phyloP scores from a whole-genome alignment of 257 asterid genomes.

The Gardenia jasminoides region DNA sequence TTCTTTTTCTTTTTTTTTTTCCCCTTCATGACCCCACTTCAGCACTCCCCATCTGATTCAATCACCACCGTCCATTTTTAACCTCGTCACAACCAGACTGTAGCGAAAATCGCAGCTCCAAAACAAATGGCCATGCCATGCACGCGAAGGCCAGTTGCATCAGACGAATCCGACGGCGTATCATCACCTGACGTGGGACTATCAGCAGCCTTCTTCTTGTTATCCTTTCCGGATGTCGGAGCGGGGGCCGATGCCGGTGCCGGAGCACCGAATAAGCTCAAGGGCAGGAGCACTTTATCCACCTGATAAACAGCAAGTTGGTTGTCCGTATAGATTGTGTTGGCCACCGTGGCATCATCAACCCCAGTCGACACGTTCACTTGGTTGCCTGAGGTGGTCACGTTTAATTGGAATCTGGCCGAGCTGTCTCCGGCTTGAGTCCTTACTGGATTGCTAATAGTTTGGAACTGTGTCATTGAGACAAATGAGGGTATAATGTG shows the following conservation, averaged over 20 bases:
- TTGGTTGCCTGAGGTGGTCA: constrained; percentile 71
- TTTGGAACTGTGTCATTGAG: constrained; percentile 70
- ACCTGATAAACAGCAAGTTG: constrained; percentile 84
- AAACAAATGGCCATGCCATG: constrained; percentile 38
- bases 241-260: constrained; percentile 57
- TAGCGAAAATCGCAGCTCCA: constrained; percentile 28
- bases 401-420: constrained; percentile 60
- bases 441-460: constrained; percentile 76
- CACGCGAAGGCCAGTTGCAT: constrained; percentile 29
- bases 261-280: constrained; percentile 63
- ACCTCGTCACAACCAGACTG: constrained; percentile 26
- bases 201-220: constrained; percentile 39
- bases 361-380: constrained; percentile 85
- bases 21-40: constrained; percentile 6
- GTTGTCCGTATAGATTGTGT: constrained; percentile 58
- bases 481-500: constrained; percentile 63
- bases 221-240: constrained; percentile 27
- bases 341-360: constrained; percentile 55
- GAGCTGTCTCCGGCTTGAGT: constrained; percentile 80
- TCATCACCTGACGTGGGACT: constrained; percentile 47
- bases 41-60: constrained; percentile 1
- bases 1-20: no score
- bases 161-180: constrained; percentile 52
- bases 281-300: constrained; percentile 77
- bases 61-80: constrained; percentile 6